Evolutionary conservation across 1,284 basidiomycete genomes (phyloP).

Genomic region (Trametes sp.): DNA sequence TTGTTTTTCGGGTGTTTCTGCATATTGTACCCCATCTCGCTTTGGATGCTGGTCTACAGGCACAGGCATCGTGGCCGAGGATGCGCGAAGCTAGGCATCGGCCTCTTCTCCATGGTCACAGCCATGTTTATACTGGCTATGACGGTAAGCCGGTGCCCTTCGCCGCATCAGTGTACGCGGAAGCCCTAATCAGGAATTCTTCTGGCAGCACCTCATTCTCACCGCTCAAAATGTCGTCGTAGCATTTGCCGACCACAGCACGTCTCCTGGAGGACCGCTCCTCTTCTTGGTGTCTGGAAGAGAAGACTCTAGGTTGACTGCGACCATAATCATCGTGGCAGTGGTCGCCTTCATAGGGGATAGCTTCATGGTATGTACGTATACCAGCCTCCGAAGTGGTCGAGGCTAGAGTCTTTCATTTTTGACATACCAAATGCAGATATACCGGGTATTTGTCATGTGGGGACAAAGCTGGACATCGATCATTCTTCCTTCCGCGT

Average conservation of each 20-base stretch:
- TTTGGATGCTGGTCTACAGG: constrained; percentile 9
- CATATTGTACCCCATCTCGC: constrained; percentile 1
- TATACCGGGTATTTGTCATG: constrained; percentile 4
- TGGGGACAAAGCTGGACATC: neutral
- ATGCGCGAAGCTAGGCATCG: neutral
- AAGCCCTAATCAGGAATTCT: neutral
- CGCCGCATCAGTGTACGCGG: neutral
- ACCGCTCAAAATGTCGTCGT: neutral
- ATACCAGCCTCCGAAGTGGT: neutral
- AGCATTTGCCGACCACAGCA: neutral
- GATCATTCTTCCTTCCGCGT: neutral
- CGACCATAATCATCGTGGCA: neutral
- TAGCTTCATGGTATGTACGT: neutral
- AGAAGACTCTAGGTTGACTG: neutral
- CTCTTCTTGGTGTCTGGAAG: neutral
- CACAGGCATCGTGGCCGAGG: neutral
- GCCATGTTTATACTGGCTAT: neutral
- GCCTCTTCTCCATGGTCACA: neutral
- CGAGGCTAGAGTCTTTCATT: neutral
- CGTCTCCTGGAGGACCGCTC: neutral
- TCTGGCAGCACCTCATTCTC: neutral
- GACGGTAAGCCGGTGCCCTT: neutral
- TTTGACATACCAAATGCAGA: neutral
- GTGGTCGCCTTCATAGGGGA: neutral
- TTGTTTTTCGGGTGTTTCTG: neutral